Evolutionary conservation across 2,329 filamentous ascomycete genomes (phyloP), one percentile per base, ranked within the genome.

Genomic region (Phaeosphaeriaceae sp.): DNA sequence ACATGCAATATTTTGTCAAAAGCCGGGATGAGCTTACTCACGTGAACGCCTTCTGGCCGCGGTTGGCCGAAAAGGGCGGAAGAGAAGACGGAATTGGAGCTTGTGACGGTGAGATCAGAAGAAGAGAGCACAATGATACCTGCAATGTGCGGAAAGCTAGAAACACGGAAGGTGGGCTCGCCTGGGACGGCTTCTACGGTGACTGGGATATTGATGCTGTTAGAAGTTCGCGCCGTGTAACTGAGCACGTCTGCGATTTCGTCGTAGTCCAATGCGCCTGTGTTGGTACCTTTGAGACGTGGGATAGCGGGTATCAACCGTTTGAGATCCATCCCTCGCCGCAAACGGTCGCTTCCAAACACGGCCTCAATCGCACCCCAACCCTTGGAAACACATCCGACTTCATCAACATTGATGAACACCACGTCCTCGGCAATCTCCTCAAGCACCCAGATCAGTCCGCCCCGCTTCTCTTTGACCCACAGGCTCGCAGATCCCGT

Each of bases 361-460:
- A 97, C 95, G 17, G 87, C 83, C 48, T 86, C 84, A n/a, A 85
- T 83, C n/a, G 88, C 83, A n/a, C 93, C 93, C 2, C 82, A 81
- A 30, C 89, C 81, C 42, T 82, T 85, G 21, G 84, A 81, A 15
- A 97, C 83, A 35, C 83, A 81, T 34, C 91, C 92, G 21, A 90
- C 86, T 48, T 92, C 87, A 67, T 95, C 89, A 16, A 96, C 81
- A 9, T 80, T 82, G 35, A 99, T 75, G 52, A 85, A 83, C 3
- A 90, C 92, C 32, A 94, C 87, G 70, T 99, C 92, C 74, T 99
- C 94, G 46, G 93, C 90, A 52, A 99, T 97, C 74, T 99, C 94
- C 72, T 99, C 94, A 2, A 99, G 77, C 7, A 99, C 94, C 94
- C 94, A 99, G 52, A 99, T 97, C 51, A 99, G 76, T 8, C 93